Evolutionary conservation across 2,329 filamentous ascomycete species (phyloP).

Genomic region (Podosphaera fusca): DNA sequence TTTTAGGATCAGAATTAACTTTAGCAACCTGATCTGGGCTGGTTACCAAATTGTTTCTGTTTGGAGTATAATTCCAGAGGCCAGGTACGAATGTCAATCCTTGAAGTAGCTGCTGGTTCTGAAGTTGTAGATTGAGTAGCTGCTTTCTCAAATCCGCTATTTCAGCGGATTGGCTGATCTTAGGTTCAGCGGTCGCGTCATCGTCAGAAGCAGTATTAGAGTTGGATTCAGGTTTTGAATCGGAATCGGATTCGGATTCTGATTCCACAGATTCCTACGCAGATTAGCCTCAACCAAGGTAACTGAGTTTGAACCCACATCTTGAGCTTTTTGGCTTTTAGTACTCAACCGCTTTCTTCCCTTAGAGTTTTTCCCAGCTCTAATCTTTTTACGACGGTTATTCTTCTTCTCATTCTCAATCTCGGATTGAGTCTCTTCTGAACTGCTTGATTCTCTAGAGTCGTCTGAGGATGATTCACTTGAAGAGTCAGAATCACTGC

Average conservation of each 20-base stretch:
- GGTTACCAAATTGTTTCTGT: slow-evolving; percentile 3
- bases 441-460: background rate
- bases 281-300: background rate
- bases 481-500: no score
- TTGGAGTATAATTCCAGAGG: slow-evolving; percentile 3
- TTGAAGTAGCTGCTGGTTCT: slow-evolving; percentile 10
- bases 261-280: slow-evolving; percentile 9
- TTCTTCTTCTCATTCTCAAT: slow-evolving; percentile 16
- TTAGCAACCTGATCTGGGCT: slow-evolving; percentile 9
- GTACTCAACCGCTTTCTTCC: slow-evolving; percentile 9
- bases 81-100: slow-evolving; percentile 3
- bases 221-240: slow-evolving; percentile 16
- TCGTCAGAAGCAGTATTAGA: slow-evolving; percentile 3
- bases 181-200: slow-evolving; percentile 4
- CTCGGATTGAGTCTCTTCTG: slow-evolving; percentile 12
- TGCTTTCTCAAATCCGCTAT: slow-evolving; percentile 3
- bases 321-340: slow-evolving; percentile 17
- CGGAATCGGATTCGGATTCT: slow-evolving; percentile 15
- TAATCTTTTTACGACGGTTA: slow-evolving; percentile 8
- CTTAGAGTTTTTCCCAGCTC: slow-evolving; percentile 18
- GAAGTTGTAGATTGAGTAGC: slow-evolving; percentile 11
- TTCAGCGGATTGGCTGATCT: slow-evolving; percentile 4
- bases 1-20: slow-evolving; percentile 7
- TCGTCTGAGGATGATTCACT: no score
- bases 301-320: slow-evolving; percentile 13